These are phyloP conservation scores for Leccinum subgranulosum DNA, from an alignment of 768 basidiomycete genomes.

Conservation along the genomic window DNA sequence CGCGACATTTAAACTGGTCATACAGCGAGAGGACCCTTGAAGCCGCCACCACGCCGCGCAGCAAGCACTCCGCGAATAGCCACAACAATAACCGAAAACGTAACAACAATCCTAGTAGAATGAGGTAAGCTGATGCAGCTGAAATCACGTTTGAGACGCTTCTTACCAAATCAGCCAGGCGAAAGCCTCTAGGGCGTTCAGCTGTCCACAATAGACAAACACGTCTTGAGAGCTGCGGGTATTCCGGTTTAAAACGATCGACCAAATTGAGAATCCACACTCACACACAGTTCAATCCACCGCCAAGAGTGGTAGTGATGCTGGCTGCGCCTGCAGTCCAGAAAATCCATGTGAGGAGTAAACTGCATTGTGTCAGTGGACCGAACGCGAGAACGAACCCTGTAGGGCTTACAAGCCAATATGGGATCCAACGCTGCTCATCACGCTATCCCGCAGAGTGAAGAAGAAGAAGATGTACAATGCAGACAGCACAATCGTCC, in stretches of 20 bases:
- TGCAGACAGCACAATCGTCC: slow-evolving; percentile 59
- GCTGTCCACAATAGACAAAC: slow-evolving; percentile 68
- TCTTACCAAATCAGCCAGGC: slow-evolving; percentile 73
- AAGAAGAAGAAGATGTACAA: slow-evolving; percentile 56
- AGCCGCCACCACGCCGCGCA: slow-evolving; percentile 65
- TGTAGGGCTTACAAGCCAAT: slow-evolving; percentile 50
- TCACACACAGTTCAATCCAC: slow-evolving; percentile 67
- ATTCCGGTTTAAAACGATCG: background rate
- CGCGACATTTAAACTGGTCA: slow-evolving; percentile 10
- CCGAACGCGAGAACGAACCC: background rate
- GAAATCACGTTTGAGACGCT: background rate
- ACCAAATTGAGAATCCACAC: slow-evolving; percentile 15
- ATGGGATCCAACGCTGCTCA: slow-evolving; percentile 65
- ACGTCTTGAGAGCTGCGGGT: slow-evolving; percentile 35
- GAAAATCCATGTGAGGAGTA: slow-evolving; percentile 70
- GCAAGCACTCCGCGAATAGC: slow-evolving; percentile 58
- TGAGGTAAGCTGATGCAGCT: background rate
- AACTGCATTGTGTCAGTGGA: slow-evolving; percentile 36
- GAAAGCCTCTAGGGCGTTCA: slow-evolving; percentile 73
- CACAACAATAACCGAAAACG: slow-evolving; percentile 56
- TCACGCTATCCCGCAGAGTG: slow-evolving; percentile 41
- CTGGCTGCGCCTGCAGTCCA: slow-evolving; percentile 75
- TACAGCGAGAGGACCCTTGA: slow-evolving; percentile 51
- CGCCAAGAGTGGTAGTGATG: slow-evolving; percentile 63
- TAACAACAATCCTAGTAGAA: slow-evolving; percentile 55